Conservation (phyloP, 192 early-diverging fungal species). For the Entomortierella beljakovae region DNA sequence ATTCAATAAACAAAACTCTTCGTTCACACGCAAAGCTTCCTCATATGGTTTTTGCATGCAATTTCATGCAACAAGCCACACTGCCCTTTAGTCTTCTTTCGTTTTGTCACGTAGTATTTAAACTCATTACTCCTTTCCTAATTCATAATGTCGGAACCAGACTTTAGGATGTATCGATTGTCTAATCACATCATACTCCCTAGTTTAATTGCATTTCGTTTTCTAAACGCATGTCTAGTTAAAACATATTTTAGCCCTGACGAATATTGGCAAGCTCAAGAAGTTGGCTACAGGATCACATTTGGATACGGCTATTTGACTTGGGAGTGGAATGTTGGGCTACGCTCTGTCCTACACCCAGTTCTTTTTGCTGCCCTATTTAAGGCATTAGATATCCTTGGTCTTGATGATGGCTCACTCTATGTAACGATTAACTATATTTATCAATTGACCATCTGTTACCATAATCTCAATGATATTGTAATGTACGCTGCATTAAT, state of each 20-base stretch:
- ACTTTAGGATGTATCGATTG: not conserved
- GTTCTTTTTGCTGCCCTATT: slow-evolving; percentile 85
- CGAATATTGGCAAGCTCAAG: slow-evolving; percentile 97
- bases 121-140: not conserved
- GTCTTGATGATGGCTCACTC: slow-evolving; percentile 72
- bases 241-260: slow-evolving; percentile 93
- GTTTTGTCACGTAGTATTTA: not conserved
- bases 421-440: slow-evolving; percentile 76
- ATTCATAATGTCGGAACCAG: not conserved
- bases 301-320: slow-evolving; percentile 94
- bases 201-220: slow-evolving; percentile 67
- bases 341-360: slow-evolving; percentile 89
- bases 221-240: slow-evolving; percentile 69
- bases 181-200: slow-evolving; percentile 23
- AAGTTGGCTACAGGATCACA: slow-evolving; percentile 87
- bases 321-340: slow-evolving; percentile 91
- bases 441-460: not conserved
- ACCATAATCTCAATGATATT: no score
- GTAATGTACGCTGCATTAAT: no score
- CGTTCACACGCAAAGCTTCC: no score
- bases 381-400: slow-evolving; percentile 65
- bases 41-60: no score
- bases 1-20: no score
- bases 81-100: not conserved
- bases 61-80: not conserved